Percentiles rank a stretch among this genome's conserved stretches.
Evolutionary conservation across 1,284 basidiomycete species (phyloP).

Genomic region (Puccinia triticina): DNA sequence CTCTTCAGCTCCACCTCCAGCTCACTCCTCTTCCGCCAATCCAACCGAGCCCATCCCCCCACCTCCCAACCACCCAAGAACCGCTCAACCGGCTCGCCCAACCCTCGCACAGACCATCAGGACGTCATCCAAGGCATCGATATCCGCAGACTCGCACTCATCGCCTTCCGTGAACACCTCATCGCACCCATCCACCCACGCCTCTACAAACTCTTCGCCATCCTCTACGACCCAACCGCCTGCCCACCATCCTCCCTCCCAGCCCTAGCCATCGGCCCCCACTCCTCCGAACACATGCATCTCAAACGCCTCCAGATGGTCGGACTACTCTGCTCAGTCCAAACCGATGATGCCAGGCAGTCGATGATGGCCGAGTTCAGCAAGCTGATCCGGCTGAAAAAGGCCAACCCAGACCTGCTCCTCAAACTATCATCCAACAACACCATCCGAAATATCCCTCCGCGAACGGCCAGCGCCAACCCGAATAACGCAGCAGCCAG

Average conservation of each 20-base stretch:
- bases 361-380: conserved; percentile 27
- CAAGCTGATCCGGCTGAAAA: conserved; percentile 32
- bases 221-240: conserved; percentile 24
- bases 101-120: conserved; percentile 9
- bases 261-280: neutral
- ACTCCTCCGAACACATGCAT: conserved; percentile 25
- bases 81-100: conserved; percentile 4
- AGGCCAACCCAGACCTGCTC: conserved; percentile 21
- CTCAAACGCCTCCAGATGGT: conserved; percentile 46
- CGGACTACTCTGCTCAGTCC: conserved; percentile 31
- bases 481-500: neutral
- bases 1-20: conserved; percentile 16
- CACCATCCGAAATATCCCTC: conserved; percentile 16
- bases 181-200: conserved; percentile 11
- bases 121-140: conserved; percentile 25
- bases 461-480: conserved; percentile 10
- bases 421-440: conserved; percentile 1
- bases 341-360: conserved; percentile 28
- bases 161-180: conserved; percentile 33
- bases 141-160: conserved; percentile 30
- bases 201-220: conserved; percentile 26
- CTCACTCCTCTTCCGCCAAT: conserved; percentile 24
- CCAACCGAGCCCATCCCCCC: conserved; percentile 1
- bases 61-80: neutral
- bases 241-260: neutral